These are phyloP conservation scores for Camellia lanceoleosa DNA, from an alignment of 148 eudicot genomes.

Conservation along the genomic window DNA sequence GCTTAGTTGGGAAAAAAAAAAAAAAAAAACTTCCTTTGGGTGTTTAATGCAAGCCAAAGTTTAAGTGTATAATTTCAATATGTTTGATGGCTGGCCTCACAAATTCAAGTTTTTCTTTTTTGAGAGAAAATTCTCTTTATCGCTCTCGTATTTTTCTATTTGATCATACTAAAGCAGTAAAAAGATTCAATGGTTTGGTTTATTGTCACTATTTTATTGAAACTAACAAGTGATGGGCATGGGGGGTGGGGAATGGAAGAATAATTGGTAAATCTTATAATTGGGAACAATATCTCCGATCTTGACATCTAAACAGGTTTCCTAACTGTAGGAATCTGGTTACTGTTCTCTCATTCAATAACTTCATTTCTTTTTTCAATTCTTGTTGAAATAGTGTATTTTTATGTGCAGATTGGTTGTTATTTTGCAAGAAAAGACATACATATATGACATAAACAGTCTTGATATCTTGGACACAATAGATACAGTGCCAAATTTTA, in stretches of 20 bases:
- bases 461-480: conserved; percentile 66
- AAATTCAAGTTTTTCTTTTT: too few species aligned
- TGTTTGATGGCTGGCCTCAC: too few species aligned
- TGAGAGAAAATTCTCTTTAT: too few species aligned
- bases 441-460: conserved; percentile 68
- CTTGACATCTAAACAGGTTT: background rate
- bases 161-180: background rate
- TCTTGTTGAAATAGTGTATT: conserved; percentile 2
- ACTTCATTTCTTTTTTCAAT: background rate
- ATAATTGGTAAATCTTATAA: background rate
- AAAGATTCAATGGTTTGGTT: background rate
- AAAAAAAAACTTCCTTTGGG: background rate
- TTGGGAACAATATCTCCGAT: background rate
- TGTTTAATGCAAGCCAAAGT: background rate
- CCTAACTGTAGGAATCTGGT: background rate
- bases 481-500: conserved; percentile 80
- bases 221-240: background rate
- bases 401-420: conserved; percentile 69
- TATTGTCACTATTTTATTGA: background rate
- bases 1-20: background rate
- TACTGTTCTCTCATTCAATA: background rate
- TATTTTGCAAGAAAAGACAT: conserved; percentile 71
- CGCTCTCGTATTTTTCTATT: too few species aligned
- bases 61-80: background rate
- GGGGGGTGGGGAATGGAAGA: conserved; percentile 27